Evolutionary conservation across 2,329 filamentous ascomycete genomes (phyloP).

Genomic region (Fusarium hostae): DNA sequence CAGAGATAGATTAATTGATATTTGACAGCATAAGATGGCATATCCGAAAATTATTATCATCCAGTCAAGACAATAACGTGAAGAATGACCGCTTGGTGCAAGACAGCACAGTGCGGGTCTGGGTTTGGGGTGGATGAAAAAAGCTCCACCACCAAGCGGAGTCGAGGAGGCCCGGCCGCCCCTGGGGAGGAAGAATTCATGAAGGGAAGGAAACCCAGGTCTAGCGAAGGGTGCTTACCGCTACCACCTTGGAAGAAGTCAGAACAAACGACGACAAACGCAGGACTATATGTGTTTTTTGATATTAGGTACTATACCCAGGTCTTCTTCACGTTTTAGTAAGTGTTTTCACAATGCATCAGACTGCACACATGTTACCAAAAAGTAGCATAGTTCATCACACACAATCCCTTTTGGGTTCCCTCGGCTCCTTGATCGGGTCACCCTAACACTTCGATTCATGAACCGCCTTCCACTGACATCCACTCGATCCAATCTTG

Average conservation of each 20-base stretch:
- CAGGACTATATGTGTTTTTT: background rate
- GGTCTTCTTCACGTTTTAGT: background rate
- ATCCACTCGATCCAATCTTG: constrained; percentile 31
- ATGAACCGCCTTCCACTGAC: constrained; percentile 27
- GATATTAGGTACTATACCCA: background rate
- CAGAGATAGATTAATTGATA: constrained; percentile 23
- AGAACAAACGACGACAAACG: background rate
- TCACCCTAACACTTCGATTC: constrained; percentile 26
- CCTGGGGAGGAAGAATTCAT: constrained; percentile 20
- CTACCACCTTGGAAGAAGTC: background rate
- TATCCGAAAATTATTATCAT: constrained; percentile 15
- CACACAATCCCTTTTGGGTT: constrained; percentile 23
- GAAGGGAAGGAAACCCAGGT: constrained; percentile 8
- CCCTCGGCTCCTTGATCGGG: constrained; percentile 33
- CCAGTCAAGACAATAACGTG: constrained; percentile 21
- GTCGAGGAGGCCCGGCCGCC: constrained; percentile 27
- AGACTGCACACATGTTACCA: background rate
- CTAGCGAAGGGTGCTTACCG: background rate
- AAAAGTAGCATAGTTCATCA: constrained; percentile 12
- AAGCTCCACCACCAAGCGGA: constrained; percentile 21
- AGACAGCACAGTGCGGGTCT: constrained; percentile 35
- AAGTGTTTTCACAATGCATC: background rate
- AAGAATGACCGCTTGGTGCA: constrained; percentile 22
- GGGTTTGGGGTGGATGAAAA: constrained; percentile 5
- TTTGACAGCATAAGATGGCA: constrained; percentile 21